Evolutionary conservation across 2,329 filamentous ascomycete species (phyloP).

Genomic region (Xylaria sp.): DNA sequence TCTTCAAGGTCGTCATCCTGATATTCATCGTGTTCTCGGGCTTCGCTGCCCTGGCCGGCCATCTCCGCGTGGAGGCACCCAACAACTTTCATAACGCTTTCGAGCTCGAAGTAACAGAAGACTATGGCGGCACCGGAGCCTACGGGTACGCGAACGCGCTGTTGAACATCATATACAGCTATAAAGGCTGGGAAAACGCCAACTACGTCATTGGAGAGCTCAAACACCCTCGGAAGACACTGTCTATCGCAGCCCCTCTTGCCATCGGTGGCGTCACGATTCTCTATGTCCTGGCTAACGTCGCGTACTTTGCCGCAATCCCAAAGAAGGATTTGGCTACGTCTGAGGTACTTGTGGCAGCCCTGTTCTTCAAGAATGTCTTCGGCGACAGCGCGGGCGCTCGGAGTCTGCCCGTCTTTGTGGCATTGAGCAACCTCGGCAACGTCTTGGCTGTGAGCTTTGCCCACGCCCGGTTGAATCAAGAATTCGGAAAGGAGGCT

Average conservation of each 20-base stretch:
- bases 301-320: slow-evolving; percentile 69
- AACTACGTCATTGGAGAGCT: slow-evolving; percentile 67
- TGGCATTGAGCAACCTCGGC: slow-evolving; percentile 65
- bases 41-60: slow-evolving; percentile 61
- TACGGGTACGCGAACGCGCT: slow-evolving; percentile 63
- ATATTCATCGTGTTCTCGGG: slow-evolving; percentile 67
- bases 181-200: slow-evolving; percentile 69
- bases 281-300: slow-evolving; percentile 67
- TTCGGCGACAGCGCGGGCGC: slow-evolving; percentile 62
- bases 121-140: slow-evolving; percentile 55
- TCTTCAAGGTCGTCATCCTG: slow-evolving; percentile 66
- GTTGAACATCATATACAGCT: slow-evolving; percentile 64
- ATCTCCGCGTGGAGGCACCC: slow-evolving; percentile 54
- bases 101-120: slow-evolving; percentile 48
- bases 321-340: slow-evolving; percentile 62
- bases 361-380: slow-evolving; percentile 65
- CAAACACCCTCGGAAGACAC: slow-evolving; percentile 59
- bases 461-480: slow-evolving; percentile 62
- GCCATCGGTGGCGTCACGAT: slow-evolving; percentile 64
- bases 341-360: slow-evolving; percentile 65
- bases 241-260: slow-evolving; percentile 61
- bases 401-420: slow-evolving; percentile 58
- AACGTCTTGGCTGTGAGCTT: slow-evolving; percentile 68
- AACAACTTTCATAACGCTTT: slow-evolving; percentile 65
- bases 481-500: slow-evolving; percentile 73